These are phyloP conservation scores for Monosporascus sp. DNA, from an alignment of 2,329 filamentous ascomycete genomes.

Conservation along the genomic window DNA sequence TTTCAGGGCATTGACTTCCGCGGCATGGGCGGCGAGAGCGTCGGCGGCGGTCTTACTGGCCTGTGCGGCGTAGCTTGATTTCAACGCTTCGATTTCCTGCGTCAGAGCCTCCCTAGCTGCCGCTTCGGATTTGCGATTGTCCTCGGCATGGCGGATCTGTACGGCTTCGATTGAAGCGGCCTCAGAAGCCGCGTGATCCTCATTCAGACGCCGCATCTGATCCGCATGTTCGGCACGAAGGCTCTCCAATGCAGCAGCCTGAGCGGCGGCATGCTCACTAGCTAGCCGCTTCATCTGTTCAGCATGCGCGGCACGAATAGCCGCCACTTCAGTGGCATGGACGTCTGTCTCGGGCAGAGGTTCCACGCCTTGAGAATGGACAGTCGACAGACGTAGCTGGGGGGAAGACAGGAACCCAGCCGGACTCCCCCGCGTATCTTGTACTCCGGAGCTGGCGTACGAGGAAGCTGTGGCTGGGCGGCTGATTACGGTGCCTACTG, in stretches of 20 bases:
- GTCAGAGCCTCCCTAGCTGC: constrained; percentile 15
- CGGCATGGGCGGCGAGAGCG: constrained; percentile 6
- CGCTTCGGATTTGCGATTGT: constrained; percentile 11
- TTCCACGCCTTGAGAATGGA: constrained; percentile 40
- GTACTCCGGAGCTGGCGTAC: constrained; percentile 49
- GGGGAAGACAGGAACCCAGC: constrained; percentile 23
- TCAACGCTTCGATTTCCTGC: constrained; percentile 17
- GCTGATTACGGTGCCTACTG: constrained; percentile 39
- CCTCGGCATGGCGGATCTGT: constrained; percentile 12
- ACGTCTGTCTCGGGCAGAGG: constrained; percentile 16
- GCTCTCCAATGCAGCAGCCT: constrained; percentile 14
- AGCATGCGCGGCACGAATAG: constrained; percentile 23
- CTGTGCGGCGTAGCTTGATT: constrained; percentile 11
- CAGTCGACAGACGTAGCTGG: constrained; percentile 37
- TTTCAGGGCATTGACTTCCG: constrained; percentile 12
- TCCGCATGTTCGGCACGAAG: constrained; percentile 4
- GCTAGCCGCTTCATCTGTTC: constrained; percentile 17
- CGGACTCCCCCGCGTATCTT: constrained; percentile 21
- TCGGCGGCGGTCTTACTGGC: constrained; percentile 6
- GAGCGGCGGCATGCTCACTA: constrained; percentile 19
- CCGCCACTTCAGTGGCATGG: constrained; percentile 30
- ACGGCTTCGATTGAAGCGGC: constrained; percentile 10
- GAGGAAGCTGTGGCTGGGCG: constrained; percentile 45
- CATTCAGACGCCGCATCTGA: not conserved
- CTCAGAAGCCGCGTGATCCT: not conserved